A percentile compares a stretch with the other conserved stretches of the same genome.
Evolutionary conservation across 768 basidiomycete species (phyloP).

Genomic region (Amanita phalloides): DNA sequence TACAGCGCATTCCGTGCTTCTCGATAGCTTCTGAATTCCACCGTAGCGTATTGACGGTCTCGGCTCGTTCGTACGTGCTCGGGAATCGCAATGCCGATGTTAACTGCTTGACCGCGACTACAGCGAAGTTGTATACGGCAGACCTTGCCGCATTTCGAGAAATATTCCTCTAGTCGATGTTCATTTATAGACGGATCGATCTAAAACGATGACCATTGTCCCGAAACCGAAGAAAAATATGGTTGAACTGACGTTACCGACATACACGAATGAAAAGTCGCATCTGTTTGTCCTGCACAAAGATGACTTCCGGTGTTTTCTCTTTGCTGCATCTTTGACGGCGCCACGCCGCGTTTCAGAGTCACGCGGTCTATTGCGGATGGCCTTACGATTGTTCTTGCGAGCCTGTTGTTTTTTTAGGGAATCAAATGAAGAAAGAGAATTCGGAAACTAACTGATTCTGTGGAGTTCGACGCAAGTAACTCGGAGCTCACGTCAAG

Average conservation of each 20-base stretch:
- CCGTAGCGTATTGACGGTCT: conserved; percentile 40
- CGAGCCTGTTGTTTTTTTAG: background rate
- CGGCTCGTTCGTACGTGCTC: conserved; percentile 12
- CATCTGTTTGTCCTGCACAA: conserved; percentile 8
- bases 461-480: background rate
- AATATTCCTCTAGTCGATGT: conserved; percentile 20
- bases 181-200: conserved; percentile 24
- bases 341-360: conserved; percentile 4
- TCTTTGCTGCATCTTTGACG: conserved; percentile 14
- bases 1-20: conserved; percentile 31
- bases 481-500: background rate
- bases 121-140: conserved; percentile 27
- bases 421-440: too few species aligned
- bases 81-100: conserved; percentile 14
- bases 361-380: background rate
- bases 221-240: background rate
- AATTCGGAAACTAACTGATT: background rate
- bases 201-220: conserved; percentile 12
- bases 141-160: conserved; percentile 26
- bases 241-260: conserved; percentile 47
- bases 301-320: conserved; percentile 15
- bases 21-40: conserved; percentile 28
- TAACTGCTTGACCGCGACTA: conserved; percentile 28
- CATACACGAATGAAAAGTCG: conserved; percentile 30
- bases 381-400: background rate